Evolutionary conservation across 73 alveolate genomes (phyloP).

Genomic region (Paramecium biaurelia): DNA sequence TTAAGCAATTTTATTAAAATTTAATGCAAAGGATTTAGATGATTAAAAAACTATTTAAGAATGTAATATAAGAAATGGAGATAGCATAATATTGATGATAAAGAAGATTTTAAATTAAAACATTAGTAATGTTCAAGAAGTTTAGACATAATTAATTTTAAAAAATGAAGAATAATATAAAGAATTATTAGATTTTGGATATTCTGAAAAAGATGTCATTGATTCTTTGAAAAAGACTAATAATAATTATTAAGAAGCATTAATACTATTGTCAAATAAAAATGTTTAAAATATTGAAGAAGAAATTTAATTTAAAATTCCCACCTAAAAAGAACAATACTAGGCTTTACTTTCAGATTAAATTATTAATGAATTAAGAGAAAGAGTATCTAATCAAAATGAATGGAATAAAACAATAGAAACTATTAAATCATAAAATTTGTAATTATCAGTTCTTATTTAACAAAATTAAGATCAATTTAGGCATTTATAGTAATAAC

Average conservation of each 20-base stretch:
- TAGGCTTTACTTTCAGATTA: background rate
- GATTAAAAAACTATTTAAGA: background rate
- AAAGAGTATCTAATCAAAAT: background rate
- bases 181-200: background rate
- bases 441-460: background rate
- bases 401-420: background rate
- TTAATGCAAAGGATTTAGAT: background rate
- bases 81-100: background rate
- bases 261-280: background rate
- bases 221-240: background rate
- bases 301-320: background rate
- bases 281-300: background rate
- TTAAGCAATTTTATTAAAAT: background rate
- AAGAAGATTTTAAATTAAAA: background rate
- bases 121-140: background rate
- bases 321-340: background rate
- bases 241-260: background rate
- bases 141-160: background rate
- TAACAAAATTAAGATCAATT: background rate
- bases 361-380: background rate
- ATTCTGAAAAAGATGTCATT: background rate
- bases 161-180: background rate
- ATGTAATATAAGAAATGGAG: background rate
- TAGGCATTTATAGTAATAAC: background rate
- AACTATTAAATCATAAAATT: background rate